Percentiles rank a stretch among this genome's conserved stretches.
These are phyloP conservation scores for Xenosphaeropsis pyriputrescens DNA, from an alignment of 2,329 filamentous ascomycete genomes.

Conservation along the genomic window DNA sequence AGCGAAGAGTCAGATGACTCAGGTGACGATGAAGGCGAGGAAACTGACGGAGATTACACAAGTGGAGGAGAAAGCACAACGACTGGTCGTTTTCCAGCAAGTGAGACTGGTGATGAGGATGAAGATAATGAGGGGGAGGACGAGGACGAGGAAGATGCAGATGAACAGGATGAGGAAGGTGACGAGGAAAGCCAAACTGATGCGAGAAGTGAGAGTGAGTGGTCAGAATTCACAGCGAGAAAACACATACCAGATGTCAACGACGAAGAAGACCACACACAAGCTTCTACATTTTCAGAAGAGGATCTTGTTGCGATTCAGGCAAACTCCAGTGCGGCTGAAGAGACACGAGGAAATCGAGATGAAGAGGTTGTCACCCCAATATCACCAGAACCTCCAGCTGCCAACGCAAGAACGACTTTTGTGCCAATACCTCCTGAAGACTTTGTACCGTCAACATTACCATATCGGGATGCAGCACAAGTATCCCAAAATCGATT, in stretches of 20 bases:
- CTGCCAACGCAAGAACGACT: slow-evolving; percentile 31
- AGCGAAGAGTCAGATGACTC: slow-evolving; percentile 40
- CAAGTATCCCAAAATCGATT: slow-evolving; percentile 79
- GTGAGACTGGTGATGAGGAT: slow-evolving; percentile 24
- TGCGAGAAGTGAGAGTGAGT: slow-evolving; percentile 58
- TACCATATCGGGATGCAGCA: slow-evolving; percentile 67
- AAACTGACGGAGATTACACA: slow-evolving; percentile 59
- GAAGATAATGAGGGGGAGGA: slow-evolving; percentile 40
- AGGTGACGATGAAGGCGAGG: slow-evolving; percentile 47
- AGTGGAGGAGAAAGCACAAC: slow-evolving; percentile 75
- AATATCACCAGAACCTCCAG: slow-evolving; percentile 19
- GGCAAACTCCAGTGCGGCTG: slow-evolving; percentile 7
- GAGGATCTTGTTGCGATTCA: slow-evolving; percentile 20
- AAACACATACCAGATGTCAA: slow-evolving; percentile 48
- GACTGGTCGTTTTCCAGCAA: slow-evolving; percentile 48
- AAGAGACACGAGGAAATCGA: slow-evolving; percentile 14
- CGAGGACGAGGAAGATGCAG: slow-evolving; percentile 72
- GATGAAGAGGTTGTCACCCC: slow-evolving; percentile 26
- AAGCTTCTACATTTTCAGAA: slow-evolving; percentile 25
- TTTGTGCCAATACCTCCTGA: slow-evolving; percentile 75
- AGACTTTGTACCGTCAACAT: slow-evolving; percentile 67
- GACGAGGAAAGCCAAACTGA: slow-evolving; percentile 34
- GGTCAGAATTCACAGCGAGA: slow-evolving; percentile 73
- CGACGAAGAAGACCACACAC: slow-evolving; percentile 22
- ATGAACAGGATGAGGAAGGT: slow-evolving; percentile 24